Base-by-base conservation (phyloP, 345 rosid species). In the Murraya koenigii region DNA sequence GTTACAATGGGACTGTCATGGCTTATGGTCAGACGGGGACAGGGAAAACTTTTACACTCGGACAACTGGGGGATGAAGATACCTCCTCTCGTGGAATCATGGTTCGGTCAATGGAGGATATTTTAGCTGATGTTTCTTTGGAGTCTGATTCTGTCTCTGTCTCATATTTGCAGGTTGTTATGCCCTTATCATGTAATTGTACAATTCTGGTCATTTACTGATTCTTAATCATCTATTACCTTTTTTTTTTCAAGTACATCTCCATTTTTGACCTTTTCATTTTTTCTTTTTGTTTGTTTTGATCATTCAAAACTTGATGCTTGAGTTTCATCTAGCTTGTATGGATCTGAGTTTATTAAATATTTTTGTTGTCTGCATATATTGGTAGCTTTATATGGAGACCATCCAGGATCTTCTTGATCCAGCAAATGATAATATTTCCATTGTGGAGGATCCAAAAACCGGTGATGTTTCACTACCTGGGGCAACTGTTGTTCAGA, bases 1-100 rank as follows among this genome's bases (percentile, higher is more conserved):
- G 99, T 71, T 96, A 96, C 87, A 96, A 96, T 76, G 99, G 99
- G 63, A 92, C 98, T 22, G 92, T 96, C 36, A 94, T 96, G 99
- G 98, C 99, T 65, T 96, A 96, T 84, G 99, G 99, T 60, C 99
- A 96, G 85, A 96, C 99, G 20, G 99, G 99, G 75, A 96, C 99
- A 0, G 99, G 99, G 9, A 96, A 96, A 80, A 96, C 99, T 64
- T 93, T 92, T 81, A 96, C 99, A 56, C 92, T 96, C 56, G 99
- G 98, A 66, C 87, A 84, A 78, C 85, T 96, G 79, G 98, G 98
- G 32, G 98, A 91, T 49, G 97, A 96, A 89, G 98, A 93, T 82
- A 87, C 87, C 0, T 92, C 97, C 84, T 96, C 90, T 84, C 97
- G 99, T 60, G 99, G 99, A 80, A 96, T 96, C 80, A 96, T 96